These are phyloP conservation scores for Kalaharituber pfeilii DNA, from an alignment of 2,329 filamentous ascomycete species.

Conservation along the genomic window DNA sequence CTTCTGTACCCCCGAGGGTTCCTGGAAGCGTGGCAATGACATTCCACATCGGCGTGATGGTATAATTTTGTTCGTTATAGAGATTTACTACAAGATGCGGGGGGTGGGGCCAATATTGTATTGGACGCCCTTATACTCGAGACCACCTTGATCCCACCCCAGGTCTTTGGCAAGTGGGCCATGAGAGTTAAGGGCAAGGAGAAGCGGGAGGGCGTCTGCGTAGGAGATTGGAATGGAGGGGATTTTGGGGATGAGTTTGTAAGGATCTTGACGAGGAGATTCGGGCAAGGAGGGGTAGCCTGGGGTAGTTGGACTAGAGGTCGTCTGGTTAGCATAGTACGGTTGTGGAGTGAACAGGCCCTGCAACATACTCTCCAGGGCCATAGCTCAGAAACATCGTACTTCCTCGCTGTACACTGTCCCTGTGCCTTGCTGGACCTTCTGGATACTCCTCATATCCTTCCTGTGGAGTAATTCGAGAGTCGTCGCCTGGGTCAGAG, in stretches of 20 bases:
- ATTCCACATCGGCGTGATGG: conserved; percentile 71
- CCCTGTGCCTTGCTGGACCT: conserved; percentile 73
- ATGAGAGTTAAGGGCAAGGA: conserved; percentile 79
- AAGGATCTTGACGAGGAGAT: conserved; percentile 54
- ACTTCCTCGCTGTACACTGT: conserved; percentile 78
- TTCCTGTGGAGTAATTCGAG: conserved; percentile 60
- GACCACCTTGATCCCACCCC: conserved; percentile 49
- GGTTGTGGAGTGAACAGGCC: conserved; percentile 17
- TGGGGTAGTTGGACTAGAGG: conserved; percentile 71
- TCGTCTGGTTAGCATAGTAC: conserved; percentile 34
- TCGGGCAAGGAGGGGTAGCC: conserved; percentile 87
- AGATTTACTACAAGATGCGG: conserved; percentile 53
- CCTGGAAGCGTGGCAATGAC: conserved; percentile 87
- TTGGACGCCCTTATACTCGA: conserved; percentile 61
- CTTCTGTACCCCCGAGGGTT: conserved; percentile 52
- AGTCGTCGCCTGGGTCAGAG: conserved; percentile 78
- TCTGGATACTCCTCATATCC: conserved; percentile 65
- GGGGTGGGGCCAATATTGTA: conserved; percentile 75
- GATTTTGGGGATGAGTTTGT: conserved; percentile 59
- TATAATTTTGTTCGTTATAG: conserved; percentile 64
- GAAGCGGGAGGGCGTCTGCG: conserved; percentile 63
- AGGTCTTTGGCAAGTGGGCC: conserved; percentile 63
- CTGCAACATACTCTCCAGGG: conserved; percentile 32
- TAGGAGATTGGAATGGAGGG: conserved; percentile 88
- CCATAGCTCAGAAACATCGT: conserved; percentile 58